Evolutionary conservation across 2,329 filamentous ascomycete genomes (phyloP).

Genomic region (Fusarium musae): DNA sequence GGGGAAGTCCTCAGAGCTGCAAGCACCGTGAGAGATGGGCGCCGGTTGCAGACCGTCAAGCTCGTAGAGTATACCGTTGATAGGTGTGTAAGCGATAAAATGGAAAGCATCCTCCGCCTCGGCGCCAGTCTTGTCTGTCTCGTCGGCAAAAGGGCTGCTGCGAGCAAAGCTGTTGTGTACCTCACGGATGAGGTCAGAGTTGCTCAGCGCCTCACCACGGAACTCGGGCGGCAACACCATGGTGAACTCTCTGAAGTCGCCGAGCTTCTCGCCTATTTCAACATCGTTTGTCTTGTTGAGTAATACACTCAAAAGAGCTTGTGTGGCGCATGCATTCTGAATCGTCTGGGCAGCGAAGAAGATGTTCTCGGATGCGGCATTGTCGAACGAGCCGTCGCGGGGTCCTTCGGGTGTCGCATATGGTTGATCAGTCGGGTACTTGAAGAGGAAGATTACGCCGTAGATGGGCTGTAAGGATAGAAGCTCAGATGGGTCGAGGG

Average conservation of each 20-base stretch:
- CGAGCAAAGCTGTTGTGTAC: slow-evolving; percentile 92
- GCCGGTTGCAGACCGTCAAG: slow-evolving; percentile 93
- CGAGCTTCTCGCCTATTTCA: slow-evolving; percentile 76
- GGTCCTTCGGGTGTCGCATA: slow-evolving; percentile 72
- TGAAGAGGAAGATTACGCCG: slow-evolving; percentile 99
- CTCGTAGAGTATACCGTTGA: slow-evolving; percentile 87
- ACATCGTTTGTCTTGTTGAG: slow-evolving; percentile 82
- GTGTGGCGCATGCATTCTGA: slow-evolving; percentile 97
- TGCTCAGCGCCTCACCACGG: slow-evolving; percentile 69
- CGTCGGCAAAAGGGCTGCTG: slow-evolving; percentile 90
- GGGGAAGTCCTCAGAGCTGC: slow-evolving; percentile 77
- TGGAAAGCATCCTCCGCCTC: slow-evolving; percentile 92
- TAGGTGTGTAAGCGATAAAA: slow-evolving; percentile 92
- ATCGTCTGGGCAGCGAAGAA: slow-evolving; percentile 99
- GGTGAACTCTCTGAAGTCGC: slow-evolving; percentile 88
- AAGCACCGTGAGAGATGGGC: slow-evolving; percentile 88
- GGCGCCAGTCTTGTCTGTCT: slow-evolving; percentile 72
- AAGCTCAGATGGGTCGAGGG: slow-evolving; percentile 82
- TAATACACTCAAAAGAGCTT: slow-evolving; percentile 90
- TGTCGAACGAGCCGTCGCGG: slow-evolving; percentile 84
- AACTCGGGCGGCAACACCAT: slow-evolving; percentile 82
- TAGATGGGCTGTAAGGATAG: slow-evolving; percentile 81
- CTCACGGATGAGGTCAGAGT: slow-evolving; percentile 75
- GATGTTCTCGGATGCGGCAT: slow-evolving; percentile 76
- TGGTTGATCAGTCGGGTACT: slow-evolving; percentile 80